These are phyloP conservation scores for Torulaspora indica DNA, from an alignment of 805 yeast species.

Conservation along the genomic window DNA sequence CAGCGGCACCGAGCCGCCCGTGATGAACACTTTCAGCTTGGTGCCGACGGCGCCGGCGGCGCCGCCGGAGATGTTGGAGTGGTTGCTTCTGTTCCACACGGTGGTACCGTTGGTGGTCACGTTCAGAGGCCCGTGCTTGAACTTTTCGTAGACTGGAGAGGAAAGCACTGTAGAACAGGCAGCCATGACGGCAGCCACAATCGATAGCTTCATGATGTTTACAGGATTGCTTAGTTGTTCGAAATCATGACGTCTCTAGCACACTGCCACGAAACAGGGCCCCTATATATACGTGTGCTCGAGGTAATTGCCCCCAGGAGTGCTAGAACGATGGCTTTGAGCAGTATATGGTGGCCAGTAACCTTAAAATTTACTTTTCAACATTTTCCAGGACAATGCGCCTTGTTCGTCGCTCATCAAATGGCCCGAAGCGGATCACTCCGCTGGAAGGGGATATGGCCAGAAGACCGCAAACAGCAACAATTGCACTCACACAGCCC, in stretches of 20 bases:
- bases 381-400: not conserved
- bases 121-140: constrained; percentile 7
- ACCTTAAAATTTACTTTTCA: constrained; percentile 1
- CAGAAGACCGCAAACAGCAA: constrained; percentile 1
- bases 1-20: constrained; percentile 24
- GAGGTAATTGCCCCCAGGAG: not conserved
- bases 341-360: not conserved
- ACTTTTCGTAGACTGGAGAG: constrained; percentile 7
- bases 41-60: constrained; percentile 1
- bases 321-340: no score
- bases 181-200: constrained; percentile 10
- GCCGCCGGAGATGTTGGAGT: constrained; percentile 9
- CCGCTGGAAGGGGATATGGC: not conserved
- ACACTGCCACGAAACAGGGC: not conserved
- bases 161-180: constrained; percentile 10
- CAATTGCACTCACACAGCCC: not conserved
- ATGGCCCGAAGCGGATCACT: not conserved
- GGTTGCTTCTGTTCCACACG: constrained; percentile 11
- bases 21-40: constrained; percentile 19
- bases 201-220: constrained; percentile 9
- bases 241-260: no score
- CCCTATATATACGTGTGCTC: not conserved
- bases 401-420: not conserved
- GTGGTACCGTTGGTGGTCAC: constrained; percentile 8
- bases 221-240: no score